These are phyloP conservation scores for Xylaria multiplex DNA, from an alignment of 2,329 filamentous ascomycete species.

Conservation along the genomic window DNA sequence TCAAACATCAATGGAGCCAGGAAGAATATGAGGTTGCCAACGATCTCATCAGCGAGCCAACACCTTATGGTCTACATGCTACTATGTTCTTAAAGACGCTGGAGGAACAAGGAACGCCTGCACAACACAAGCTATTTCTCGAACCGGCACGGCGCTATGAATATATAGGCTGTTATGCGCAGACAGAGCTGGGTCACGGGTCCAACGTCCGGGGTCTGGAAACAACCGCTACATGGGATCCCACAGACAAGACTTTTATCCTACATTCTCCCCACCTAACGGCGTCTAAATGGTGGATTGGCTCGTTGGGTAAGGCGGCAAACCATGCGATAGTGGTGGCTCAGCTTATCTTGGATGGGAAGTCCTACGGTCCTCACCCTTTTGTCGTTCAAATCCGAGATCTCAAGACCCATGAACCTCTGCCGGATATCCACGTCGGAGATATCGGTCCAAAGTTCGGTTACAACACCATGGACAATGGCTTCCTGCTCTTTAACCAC, in stretches of 20 bases:
- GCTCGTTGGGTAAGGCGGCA: slow-evolving; percentile 1
- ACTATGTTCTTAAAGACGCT: slow-evolving; percentile 13
- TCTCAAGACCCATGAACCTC: slow-evolving; percentile 10
- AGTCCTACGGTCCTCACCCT: slow-evolving; percentile 10
- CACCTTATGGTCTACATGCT: slow-evolving; percentile 9
- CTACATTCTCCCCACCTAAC: slow-evolving; percentile 6
- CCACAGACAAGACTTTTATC: slow-evolving; percentile 8
- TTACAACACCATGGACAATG: slow-evolving; percentile 14
- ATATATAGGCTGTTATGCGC: slow-evolving; percentile 11
- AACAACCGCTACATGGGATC: slow-evolving; percentile 6
- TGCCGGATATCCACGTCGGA: slow-evolving; percentile 3
- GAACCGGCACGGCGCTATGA: slow-evolving; percentile 15
- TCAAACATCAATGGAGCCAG: slow-evolving; percentile 8
- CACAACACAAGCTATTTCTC: slow-evolving; percentile 7
- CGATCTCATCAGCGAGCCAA: slow-evolving; percentile 12
- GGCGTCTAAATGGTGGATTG: slow-evolving; percentile 15
- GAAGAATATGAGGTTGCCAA: slow-evolving; percentile 10
- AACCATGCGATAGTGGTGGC: slow-evolving; percentile 13
- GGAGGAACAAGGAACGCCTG: slow-evolving; percentile 13
- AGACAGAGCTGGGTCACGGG: slow-evolving; percentile 14
- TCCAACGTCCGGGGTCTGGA: slow-evolving; percentile 11
- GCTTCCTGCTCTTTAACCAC: slow-evolving; percentile 12
- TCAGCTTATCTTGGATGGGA: slow-evolving; percentile 10
- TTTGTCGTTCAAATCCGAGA: slow-evolving; percentile 13
- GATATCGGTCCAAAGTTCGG: slow-evolving; percentile 14